A percentile compares a stretch with the other conserved stretches of the same genome.
Evolutionary conservation across 1,139 yeast genomes (phyloP).

Genomic region (Saccharomycopsis phalli): DNA sequence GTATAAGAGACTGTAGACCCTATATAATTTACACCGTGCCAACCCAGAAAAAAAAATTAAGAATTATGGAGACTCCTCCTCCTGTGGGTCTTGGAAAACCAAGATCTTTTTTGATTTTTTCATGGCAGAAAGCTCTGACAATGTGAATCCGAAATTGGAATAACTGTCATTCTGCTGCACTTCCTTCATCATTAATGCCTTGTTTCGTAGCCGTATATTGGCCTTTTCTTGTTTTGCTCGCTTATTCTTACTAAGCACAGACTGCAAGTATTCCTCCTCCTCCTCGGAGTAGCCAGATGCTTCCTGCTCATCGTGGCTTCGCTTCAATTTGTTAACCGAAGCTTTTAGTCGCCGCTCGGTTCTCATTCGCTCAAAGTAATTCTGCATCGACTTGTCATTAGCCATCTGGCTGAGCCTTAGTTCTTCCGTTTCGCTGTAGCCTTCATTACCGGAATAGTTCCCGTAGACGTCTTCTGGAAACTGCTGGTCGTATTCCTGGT

Average conservation of each 20-base stretch:
- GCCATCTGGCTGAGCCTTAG: constrained; percentile 3
- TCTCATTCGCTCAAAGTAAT: constrained; percentile 1
- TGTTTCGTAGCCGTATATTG: constrained; percentile 5
- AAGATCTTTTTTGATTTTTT: constrained; percentile 16
- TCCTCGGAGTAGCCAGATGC: constrained; percentile 2
- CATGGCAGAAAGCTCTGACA: constrained; percentile 16
- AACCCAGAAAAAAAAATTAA: neutral
- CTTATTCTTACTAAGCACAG: constrained; percentile 10
- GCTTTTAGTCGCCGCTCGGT: constrained; percentile 1
- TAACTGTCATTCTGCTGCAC: constrained; percentile 10
- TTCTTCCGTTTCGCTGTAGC: constrained; percentile 11
- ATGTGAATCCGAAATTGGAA: constrained; percentile 19
- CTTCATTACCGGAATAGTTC: constrained; percentile 15
- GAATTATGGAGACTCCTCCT: neutral
- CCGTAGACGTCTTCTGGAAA: constrained; percentile 4
- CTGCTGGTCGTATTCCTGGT: constrained; percentile 6
- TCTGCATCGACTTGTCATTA: constrained; percentile 5
- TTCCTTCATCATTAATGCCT: constrained; percentile 10
- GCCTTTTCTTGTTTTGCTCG: neutral
- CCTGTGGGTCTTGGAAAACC: constrained; percentile 19
- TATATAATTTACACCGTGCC: neutral
- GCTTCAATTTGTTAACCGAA: neutral
- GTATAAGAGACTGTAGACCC: neutral
- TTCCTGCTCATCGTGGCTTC: neutral
- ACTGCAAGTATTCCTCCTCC: constrained; percentile 16